Conservation (phyloP, 805 yeast genomes). For the Ogataea nitratoaversa region DNA sequence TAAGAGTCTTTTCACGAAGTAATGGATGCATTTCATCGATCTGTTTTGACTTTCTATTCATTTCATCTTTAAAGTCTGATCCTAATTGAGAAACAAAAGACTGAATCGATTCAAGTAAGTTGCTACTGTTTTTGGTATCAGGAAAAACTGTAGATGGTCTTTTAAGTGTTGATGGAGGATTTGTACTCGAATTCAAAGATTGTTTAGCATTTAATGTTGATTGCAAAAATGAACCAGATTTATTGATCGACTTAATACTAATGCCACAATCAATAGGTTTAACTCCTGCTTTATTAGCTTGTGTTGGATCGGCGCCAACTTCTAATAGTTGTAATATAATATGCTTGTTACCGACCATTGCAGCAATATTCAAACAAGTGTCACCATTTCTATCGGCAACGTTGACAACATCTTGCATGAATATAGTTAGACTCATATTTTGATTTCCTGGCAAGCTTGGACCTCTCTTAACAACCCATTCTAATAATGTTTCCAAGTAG, state of each 20-base stretch:
- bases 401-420: slow-evolving; percentile 71
- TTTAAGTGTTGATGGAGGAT: neutral
- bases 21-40: slow-evolving; percentile 51
- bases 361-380: slow-evolving; percentile 89
- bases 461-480: slow-evolving; percentile 69
- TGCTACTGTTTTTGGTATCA: slow-evolving; percentile 28
- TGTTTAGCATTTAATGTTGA: neutral
- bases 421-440: slow-evolving; percentile 47
- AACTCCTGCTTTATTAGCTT: slow-evolving; percentile 81
- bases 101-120: slow-evolving; percentile 48
- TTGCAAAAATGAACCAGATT: neutral
- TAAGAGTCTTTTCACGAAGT: slow-evolving; percentile 52
- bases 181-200: neutral
- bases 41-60: slow-evolving; percentile 46
- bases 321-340: slow-evolving; percentile 78
- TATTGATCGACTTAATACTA: slow-evolving; percentile 30
- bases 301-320: slow-evolving; percentile 79
- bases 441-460: slow-evolving; percentile 38
- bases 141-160: neutral
- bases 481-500: slow-evolving; percentile 65
- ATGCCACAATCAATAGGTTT: slow-evolving; percentile 86
- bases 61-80: slow-evolving; percentile 54
- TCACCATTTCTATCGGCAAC: slow-evolving; percentile 93
- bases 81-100: slow-evolving; percentile 49
- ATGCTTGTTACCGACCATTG: slow-evolving; percentile 78